These are phyloP conservation scores for Onygenales sp. DNA, from an alignment of 2,329 filamentous ascomycete species.

Conservation along the genomic window DNA sequence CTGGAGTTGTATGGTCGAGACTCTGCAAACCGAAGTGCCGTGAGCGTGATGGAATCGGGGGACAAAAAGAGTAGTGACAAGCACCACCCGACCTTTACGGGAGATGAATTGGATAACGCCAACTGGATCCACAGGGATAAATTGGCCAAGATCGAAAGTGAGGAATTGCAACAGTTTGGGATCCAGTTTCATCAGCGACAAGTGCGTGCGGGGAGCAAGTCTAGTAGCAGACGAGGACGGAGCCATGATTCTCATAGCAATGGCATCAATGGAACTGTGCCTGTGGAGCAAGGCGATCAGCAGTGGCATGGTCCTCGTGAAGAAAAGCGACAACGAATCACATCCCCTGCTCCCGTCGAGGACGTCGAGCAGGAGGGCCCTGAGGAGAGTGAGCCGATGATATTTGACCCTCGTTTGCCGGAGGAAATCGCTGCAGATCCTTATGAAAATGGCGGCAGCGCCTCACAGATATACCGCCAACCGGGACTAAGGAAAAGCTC, in stretches of 20 bases:
- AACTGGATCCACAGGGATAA: slow-evolving; percentile 45
- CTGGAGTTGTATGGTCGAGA: slow-evolving; percentile 27
- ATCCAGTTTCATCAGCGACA: slow-evolving; percentile 31
- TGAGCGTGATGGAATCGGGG: slow-evolving; percentile 16
- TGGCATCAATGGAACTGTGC: slow-evolving; percentile 18
- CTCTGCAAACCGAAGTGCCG: slow-evolving; percentile 13
- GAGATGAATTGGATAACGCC: slow-evolving; percentile 24
- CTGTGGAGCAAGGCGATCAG: slow-evolving; percentile 21
- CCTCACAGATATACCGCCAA: slow-evolving; percentile 43
- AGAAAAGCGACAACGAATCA: slow-evolving; percentile 21
- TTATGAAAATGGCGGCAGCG: slow-evolving; percentile 23
- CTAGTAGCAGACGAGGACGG: slow-evolving; percentile 24
- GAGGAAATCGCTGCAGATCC: slow-evolving; percentile 61
- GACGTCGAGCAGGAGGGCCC: slow-evolving; percentile 32
- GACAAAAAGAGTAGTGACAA: slow-evolving; percentile 14
- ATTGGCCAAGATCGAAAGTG: slow-evolving; percentile 40
- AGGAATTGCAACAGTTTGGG: slow-evolving; percentile 40
- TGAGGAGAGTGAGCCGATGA: slow-evolving; percentile 17
- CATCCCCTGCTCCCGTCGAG: slow-evolving; percentile 28
- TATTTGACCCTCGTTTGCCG: slow-evolving; percentile 57
- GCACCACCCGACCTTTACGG: slow-evolving; percentile 2
- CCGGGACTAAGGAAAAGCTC: slow-evolving; percentile 49
- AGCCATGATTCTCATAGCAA: slow-evolving; percentile 28
- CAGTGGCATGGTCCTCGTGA: slow-evolving; percentile 26
- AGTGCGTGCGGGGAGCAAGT: slow-evolving; percentile 26